Base-by-base conservation (phyloP, 192 early-diverging fungal genomes). In the Backusella tarrabulga region DNA sequence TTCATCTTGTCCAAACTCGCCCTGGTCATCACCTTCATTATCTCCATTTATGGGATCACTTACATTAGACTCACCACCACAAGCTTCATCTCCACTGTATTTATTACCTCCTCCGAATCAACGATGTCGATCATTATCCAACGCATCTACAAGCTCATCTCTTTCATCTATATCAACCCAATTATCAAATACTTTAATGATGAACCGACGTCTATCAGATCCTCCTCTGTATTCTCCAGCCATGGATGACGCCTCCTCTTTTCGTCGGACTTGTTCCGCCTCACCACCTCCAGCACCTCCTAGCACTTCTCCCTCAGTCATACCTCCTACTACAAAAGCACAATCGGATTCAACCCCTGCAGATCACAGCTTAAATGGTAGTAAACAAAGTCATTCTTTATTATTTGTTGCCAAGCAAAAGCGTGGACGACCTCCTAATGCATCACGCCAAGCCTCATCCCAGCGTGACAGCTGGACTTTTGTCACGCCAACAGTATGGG, bases 401-500 rank as follows among this genome's bases (percentile, higher is more conserved):
- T 19, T 70, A 19, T 40, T 40, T 70, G 73, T 54, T 50, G 44
- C 38, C 21, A 77, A 77, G 46, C 70, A 76, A 42, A 74, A 77
- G 60, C 72, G 80, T 29, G 80, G 80, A 34, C 41, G 80, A 42
- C 80, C 80, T 14, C 73, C 76, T 38, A 77, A 77, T 69, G 73
- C 75, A 38, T 32, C 44, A 21, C 66, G 63, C 19, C 50, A 34
- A 26, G 42, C n/a, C 23, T 44, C 29, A 34, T 68, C 66, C 19
- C 35, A 63, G 23, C 67, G 60, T 44, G 76, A 77, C 21, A 17
- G 60, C 26, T 83, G 70, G 70, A 79, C 78, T 1, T 83, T 83
- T 75, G 52, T 83, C 21, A 79, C 81, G 2, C 81, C 81, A 12
- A 83, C 81, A 6, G 81, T 83, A 12, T 83, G 78, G 75, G 80